Evolutionary conservation across 805 yeast species (phyloP), one percentile per base, ranked within the genome.

Genomic region (Saccharomycopsis oosterbeekiorum): DNA sequence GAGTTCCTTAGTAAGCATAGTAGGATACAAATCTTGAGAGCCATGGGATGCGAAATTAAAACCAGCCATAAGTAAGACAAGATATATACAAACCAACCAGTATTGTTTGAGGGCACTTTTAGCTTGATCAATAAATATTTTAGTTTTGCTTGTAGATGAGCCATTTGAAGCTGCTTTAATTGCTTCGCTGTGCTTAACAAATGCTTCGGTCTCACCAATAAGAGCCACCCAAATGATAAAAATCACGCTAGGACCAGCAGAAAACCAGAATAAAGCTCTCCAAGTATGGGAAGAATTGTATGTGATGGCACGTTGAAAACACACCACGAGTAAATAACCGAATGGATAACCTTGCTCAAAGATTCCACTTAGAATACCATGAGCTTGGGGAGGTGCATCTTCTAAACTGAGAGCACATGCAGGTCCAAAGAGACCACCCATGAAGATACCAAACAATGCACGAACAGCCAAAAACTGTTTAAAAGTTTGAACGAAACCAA

Each of bases 21-120:
- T 84, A 41, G 90, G 89, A 71, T 79, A 84, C 68, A 86, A 73
- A 70, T 86, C 92, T 72, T 86, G 91, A 4, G 89, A 82, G 1
- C 88, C 89, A 67, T 86, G 92, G 9, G 88, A 80, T 74, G 80
- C 79, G 74, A 85, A 86, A 71, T 85, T 86, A 76, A 84, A 82
- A 19, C 86, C 88, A 19, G 87, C 78, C 85, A 85, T 80, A 70
- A 84, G 73, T 12, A 85, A 68, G 43, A 87, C 79, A 64, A 81
- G 71, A 70, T 84, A 86, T 54, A 80, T 68, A 64, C 83, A 74
- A 63, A 81, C 72, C 58, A 85, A 76, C 90, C 90, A 86, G 69
- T 86, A 82, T 36, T 73, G 69, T 66, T 71, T 76, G 58, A 81
- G 55, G 0, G 79, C 76, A 54, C 60, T 62, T 57, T 72, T 74